Base-by-base conservation (phyloP, 805 yeast species). In the Myxozyma sirexii region DNA sequence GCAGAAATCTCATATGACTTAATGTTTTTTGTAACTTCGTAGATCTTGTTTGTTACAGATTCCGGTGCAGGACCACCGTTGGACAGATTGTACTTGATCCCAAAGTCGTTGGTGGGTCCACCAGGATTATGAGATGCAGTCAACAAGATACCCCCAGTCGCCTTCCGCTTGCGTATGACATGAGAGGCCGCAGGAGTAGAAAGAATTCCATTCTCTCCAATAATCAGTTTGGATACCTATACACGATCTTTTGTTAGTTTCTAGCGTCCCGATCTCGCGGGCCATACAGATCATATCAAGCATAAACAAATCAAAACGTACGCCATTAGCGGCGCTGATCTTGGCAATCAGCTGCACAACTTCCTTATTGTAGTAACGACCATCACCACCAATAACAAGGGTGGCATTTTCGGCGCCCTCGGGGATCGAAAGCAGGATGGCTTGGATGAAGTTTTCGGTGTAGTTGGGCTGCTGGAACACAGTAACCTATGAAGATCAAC, bases 1-100 rank as follows among this genome's bases (percentile, higher is more conserved):
- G 83, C 81, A 39, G 82, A 75, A 57, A 82, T 81, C 71, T 84
- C 84, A 77, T 90, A 93, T 48, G 76, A 71, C 6, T 80, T 72
- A 68, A 94, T 77, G 42, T 74, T 69, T 71, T 80, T 82, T 21
- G 96, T 83, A 29, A 77, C 80, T 60, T 84, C 92, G 77, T 77
- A 94, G 71, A 93, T 94, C 74, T 85, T 83, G 77, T 93, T 83
- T 12, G 99, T 93, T 60, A 94, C 96, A 15, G 87, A 77, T 74
- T 93, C 99, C 12, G 99, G 99, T 10, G 98, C 98, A 43, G 99
- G 99, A 2, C 97, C 99, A 67, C 99, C 99, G 72, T 93, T 93
- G 65, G 88, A 83, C 74, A 94, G 79, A 75, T 93, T 94, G 79
- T 94, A 94, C 78, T 93, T 93, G 79, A 93, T 93, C 56, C 99